Conservation (phyloP, 2,329 filamentous ascomycete species). For the Elsinoe ampelina region DNA sequence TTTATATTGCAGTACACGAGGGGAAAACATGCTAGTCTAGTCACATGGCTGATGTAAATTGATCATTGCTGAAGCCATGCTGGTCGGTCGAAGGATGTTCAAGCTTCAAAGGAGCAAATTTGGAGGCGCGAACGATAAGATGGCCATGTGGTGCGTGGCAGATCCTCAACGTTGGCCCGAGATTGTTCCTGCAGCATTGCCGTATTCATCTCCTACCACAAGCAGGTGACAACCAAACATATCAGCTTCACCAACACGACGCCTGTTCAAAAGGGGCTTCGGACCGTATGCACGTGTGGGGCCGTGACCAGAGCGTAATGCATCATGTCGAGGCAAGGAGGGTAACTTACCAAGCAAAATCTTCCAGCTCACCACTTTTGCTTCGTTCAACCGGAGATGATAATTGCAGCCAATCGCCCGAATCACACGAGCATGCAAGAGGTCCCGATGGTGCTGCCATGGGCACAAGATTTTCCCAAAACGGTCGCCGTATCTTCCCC, state of each 20-base stretch:
- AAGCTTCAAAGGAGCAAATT: background rate
- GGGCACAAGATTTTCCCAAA: background rate
- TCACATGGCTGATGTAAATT: no score
- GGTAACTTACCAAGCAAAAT: background rate
- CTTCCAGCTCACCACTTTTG: background rate
- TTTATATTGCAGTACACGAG: background rate
- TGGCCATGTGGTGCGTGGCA: constrained; percentile 4
- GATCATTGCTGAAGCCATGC: background rate
- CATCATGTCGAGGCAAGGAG: background rate
- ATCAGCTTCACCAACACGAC: background rate
- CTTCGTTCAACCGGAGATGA: background rate
- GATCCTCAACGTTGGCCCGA: constrained; percentile 8
- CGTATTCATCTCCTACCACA: background rate
- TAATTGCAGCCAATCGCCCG: background rate
- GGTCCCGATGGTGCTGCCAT: background rate
- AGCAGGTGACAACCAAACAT: background rate
- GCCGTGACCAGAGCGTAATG: background rate
- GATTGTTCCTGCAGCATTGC: constrained; percentile 9
- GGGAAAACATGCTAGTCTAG: no score
- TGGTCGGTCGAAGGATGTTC: background rate
- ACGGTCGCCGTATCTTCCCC: constrained; percentile 1
- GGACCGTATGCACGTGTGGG: background rate
- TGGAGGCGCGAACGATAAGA: background rate
- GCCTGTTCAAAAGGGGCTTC: constrained; percentile 2
- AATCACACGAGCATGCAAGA: background rate